Base-by-base conservation (phyloP, 2,329 filamentous ascomycete genomes). In the Niveomyces coronatus region DNA sequence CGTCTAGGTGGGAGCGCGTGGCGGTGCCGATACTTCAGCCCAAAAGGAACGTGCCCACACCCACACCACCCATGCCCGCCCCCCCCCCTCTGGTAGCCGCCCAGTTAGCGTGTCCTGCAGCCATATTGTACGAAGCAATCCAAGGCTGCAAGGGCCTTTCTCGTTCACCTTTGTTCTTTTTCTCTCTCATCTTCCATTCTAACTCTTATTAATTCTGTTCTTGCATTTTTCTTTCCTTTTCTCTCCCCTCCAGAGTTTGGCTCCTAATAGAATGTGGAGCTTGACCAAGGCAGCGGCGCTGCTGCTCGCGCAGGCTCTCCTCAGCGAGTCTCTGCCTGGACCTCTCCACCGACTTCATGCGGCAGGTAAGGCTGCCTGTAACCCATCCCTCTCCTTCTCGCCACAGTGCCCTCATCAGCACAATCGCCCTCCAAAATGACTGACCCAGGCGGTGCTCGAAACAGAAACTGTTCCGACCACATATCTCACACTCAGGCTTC, bases 231-330 rank as follows among this genome's bases (percentile, higher is more conserved):
- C n/a, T 17, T 18, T 15, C 22, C 10, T 10, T 28, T 17, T 39
- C 8, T 15, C 16, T 17, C 4, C 11, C 16, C 29, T 15, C 15
- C 11, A 23, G 5, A 16, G 26, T 3, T 11, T 23, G 9, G 9
- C 22, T 27, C 3, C 10, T 16, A 9, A 23, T 9, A n/a, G 3
- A 34, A 23, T 55, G 53, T 51, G 51, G 42, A 47, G 52, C 49
- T 45, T 54, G 31, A 38, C 40, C 39, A 45, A 52, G 51, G 50
- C 52, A 49, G 50, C 50, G 18, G 50, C 45, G 30, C 38, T 49
- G 18, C 29, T 53, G 48, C 47, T 54, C 40, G 46, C 44, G 38
- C 31, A 29, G 9, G 28, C 41, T 5, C 28, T 32, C 28, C 17
- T 23, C n/a, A 35, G 14, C 16, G 34, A 31, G 19, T 40, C 37